A percentile compares a stretch with the other conserved stretches of the same genome.
Conservation (phyloP, 331 rosid species). For the Telfairia occidentalis region DNA sequence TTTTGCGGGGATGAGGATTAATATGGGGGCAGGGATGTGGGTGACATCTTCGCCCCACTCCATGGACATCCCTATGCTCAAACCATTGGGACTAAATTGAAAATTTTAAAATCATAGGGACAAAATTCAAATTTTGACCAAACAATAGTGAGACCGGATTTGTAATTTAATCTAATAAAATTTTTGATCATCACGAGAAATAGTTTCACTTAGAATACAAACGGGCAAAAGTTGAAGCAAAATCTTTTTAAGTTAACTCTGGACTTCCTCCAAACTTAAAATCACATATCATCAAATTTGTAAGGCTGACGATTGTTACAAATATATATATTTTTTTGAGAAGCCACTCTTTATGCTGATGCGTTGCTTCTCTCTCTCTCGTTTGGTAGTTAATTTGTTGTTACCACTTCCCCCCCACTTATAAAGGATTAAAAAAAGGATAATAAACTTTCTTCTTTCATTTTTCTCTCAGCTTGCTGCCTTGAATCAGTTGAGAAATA, state of each 20-base stretch:
- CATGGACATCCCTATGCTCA: too few relatives aligned
- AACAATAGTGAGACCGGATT: too few relatives aligned
- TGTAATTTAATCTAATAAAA: too few relatives aligned
- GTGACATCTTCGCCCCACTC: too few relatives aligned
- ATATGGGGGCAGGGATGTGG: too few relatives aligned
- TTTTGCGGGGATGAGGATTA: too few relatives aligned
- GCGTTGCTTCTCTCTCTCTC: neutral
- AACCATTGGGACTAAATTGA: too few relatives aligned
- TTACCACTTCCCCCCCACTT: neutral
- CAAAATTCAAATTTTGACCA: too few relatives aligned
- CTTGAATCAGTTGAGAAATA: slow-evolving; percentile 70
- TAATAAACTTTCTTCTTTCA: neutral
- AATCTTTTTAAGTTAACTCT: neutral
- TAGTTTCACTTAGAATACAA: neutral
- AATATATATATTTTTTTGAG: neutral
- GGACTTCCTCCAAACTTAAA: neutral
- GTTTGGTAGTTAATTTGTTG: neutral
- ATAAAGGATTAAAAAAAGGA: neutral
- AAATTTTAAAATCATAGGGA: too few relatives aligned
- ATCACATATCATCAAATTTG: neutral
- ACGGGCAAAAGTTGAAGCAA: neutral
- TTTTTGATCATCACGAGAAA: neutral
- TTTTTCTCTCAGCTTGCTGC: slow-evolving; percentile 44
- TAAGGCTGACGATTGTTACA: neutral
- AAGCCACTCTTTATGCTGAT: neutral